Evolutionary conservation across 1,284 basidiomycete genomes (phyloP).

Genomic region (Ustilago loliicola): DNA sequence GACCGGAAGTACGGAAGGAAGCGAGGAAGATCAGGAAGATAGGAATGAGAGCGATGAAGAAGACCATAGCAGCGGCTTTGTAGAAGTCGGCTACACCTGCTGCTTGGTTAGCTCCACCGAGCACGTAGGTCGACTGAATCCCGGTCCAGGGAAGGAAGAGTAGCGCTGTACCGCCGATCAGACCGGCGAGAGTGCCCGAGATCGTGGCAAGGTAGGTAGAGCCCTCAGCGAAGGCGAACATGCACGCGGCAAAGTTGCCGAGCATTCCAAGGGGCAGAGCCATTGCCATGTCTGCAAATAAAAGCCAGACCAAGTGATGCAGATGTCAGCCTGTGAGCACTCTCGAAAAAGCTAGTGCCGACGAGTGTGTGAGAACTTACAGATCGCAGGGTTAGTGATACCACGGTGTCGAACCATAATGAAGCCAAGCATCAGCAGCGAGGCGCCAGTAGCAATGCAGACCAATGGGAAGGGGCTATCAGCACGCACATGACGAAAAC

Average conservation of each 20-base stretch:
- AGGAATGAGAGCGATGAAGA: constrained; percentile 55
- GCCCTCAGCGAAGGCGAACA: constrained; percentile 57
- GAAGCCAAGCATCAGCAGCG: constrained; percentile 41
- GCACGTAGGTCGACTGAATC: constrained; percentile 49
- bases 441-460: constrained; percentile 51
- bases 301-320: too few species aligned
- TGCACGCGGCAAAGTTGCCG: constrained; percentile 56
- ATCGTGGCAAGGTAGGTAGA: constrained; percentile 55
- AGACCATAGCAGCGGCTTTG: constrained; percentile 40
- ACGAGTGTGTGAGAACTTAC: constrained; percentile 14
- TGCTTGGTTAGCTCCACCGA: constrained; percentile 19
- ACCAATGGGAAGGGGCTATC: constrained; percentile 54
- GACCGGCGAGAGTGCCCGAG: constrained; percentile 41
- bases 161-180: constrained; percentile 41
- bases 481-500: background rate
- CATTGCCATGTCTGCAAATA: constrained; percentile 28
- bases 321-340: constrained; percentile 2
- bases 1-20: constrained; percentile 41
- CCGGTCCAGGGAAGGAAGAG: constrained; percentile 62
- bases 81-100: constrained; percentile 32
- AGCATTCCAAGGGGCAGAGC: constrained; percentile 53
- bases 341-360: background rate
- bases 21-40: constrained; percentile 55
- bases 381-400: constrained; percentile 37
- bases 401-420: constrained; percentile 33